Evolutionary conservation across 768 basidiomycete genomes (phyloP).

Genomic region (Clitopilus passeckerianus): DNA sequence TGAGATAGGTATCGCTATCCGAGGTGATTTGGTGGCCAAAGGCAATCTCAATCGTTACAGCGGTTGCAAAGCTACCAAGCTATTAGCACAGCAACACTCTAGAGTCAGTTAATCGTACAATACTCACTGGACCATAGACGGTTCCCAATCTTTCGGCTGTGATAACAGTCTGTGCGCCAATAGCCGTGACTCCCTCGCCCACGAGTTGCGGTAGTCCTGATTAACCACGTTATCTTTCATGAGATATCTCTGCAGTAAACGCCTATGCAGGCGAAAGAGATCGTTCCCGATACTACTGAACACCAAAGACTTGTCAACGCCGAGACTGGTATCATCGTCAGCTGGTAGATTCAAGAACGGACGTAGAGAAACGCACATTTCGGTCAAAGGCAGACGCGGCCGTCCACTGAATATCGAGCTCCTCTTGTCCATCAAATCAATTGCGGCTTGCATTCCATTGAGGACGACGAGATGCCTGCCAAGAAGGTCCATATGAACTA

Average conservation of each 20-base stretch:
- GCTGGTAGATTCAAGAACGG: not conserved
- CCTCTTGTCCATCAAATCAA: constrained; percentile 21
- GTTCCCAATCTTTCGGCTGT: not conserved
- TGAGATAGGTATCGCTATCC: not conserved
- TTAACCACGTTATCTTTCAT: not conserved
- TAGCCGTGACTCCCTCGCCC: not conserved
- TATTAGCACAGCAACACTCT: not conserved
- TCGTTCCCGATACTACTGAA: not conserved
- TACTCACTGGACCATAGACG: not conserved
- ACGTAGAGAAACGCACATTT: constrained; percentile 15
- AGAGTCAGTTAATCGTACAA: too few relatives aligned
- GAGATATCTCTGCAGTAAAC: not conserved
- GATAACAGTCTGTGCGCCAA: not conserved
- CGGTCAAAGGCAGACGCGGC: constrained; percentile 11
- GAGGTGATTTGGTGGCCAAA: not conserved
- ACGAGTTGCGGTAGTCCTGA: not conserved
- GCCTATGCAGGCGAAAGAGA: not conserved
- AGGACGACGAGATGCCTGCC: constrained; percentile 21
- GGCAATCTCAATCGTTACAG: constrained; percentile 5
- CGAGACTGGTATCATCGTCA: not conserved
- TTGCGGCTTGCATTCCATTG: constrained; percentile 16
- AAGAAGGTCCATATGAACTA: constrained; percentile 16
- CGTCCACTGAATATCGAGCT: constrained; percentile 20
- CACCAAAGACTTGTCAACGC: not conserved
- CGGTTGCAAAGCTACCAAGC: constrained; percentile 16